Evolutionary conservation across 331 rosid species (phyloP).

Genomic region (Malus hybrid): DNA sequence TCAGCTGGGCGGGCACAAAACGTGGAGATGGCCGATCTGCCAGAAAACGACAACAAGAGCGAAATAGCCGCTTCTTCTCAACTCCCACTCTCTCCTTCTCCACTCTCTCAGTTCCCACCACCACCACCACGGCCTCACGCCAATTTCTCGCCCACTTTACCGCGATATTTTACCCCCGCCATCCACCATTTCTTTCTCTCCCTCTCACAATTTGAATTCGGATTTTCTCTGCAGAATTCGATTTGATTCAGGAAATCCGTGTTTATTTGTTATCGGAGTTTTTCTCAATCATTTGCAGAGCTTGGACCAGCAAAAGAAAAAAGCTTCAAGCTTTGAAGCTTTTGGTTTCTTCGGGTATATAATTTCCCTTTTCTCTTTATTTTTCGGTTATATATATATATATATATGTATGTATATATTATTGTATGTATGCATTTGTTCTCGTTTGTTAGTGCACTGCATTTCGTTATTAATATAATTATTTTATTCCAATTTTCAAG

Average conservation of each 20-base stretch:
- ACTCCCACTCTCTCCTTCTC: neutral
- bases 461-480: neutral
- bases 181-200: neutral
- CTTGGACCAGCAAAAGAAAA: neutral
- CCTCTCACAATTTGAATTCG: neutral
- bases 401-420: too few relatives aligned
- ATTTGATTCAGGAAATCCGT: conserved; percentile 5
- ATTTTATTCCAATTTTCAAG: neutral
- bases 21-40: conserved; percentile 7
- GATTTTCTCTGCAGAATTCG: conserved; percentile 3
- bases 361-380: neutral
- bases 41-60: conserved; percentile 1
- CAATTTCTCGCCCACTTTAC: conserved; percentile 13
- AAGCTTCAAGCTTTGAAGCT: neutral
- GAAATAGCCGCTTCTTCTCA: neutral
- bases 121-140: conserved; percentile 8
- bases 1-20: neutral
- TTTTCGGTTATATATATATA: neutral
- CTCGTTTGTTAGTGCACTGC: neutral
- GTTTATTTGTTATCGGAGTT: neutral
- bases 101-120: neutral
- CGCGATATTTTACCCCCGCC: conserved; percentile 28
- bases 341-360: neutral
- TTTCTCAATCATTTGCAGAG: neutral
- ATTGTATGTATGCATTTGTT: too few relatives aligned